Evolutionary conservation across 371 early-diverging fungal genomes (phyloP).

Genomic region (Blastocladiella emersonii): DNA sequence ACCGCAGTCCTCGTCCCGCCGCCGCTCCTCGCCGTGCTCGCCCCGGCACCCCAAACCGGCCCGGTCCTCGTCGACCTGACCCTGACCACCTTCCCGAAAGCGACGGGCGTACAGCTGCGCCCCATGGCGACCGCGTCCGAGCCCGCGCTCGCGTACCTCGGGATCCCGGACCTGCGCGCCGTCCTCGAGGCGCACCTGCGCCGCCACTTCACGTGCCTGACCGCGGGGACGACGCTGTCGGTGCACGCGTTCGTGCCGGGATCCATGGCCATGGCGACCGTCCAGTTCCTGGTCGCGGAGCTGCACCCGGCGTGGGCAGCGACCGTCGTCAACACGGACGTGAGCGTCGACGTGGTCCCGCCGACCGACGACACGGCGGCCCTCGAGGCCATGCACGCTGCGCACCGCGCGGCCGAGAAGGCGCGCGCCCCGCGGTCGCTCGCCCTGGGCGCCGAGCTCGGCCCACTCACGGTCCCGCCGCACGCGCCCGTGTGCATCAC

Average conservation of each 20-base stretch:
- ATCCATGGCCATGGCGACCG: neutral
- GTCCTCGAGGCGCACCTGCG: slow-evolving; percentile 1
- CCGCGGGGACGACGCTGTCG: neutral
- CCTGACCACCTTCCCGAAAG: neutral
- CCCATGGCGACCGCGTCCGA: neutral
- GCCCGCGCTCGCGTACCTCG: neutral
- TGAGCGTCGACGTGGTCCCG: neutral
- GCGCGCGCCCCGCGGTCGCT: too few relatives aligned
- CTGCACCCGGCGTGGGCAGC: neutral
- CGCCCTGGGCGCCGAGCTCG: too few relatives aligned
- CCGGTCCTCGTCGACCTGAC: neutral
- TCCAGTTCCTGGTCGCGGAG: neutral
- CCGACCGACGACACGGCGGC: neutral
- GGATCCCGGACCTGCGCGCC: neutral
- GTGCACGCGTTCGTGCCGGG: neutral
- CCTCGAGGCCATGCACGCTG: neutral
- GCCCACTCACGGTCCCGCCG: too few relatives aligned
- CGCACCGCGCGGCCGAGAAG: too few relatives aligned
- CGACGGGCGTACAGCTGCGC: neutral
- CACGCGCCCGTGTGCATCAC: too few relatives aligned
- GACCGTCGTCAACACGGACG: slow-evolving; percentile 4
- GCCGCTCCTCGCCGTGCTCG: neutral
- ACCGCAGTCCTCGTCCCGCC: neutral
- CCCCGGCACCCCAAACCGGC: neutral
- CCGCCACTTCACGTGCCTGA: neutral